Evolutionary conservation across 345 rosid species (phyloP), one percentile per base, ranked within the genome.

Genomic region (Gossypium turneri): DNA sequence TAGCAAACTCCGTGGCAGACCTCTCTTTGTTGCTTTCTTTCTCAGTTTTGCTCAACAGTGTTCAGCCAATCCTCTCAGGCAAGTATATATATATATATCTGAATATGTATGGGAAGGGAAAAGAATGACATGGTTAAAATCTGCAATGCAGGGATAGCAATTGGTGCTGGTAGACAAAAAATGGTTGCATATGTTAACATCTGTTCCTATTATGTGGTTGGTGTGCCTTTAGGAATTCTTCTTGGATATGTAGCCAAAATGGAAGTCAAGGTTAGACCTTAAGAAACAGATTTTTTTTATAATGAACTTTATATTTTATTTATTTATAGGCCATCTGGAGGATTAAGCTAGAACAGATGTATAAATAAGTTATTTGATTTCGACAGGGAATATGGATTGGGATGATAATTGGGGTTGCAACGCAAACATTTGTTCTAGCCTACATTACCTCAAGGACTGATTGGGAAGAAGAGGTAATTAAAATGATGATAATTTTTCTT

Each of bases 31-130:
- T 82, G 0, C 95, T 91, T 43, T 85, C 92, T 16, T 78, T 91
- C 80, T 87, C 94, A 4, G 68, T 93, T 44, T 73, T 90, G 73
- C 75, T 93, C 51, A 93, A 89, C 74, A 90, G 92, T 51, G 59
- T 86, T 72, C 92, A 80, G 67, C 74, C 84, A 72, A 79, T 81
- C 15, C 83, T 85, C 75, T 74, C 84, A 51, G 88, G 88, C 70
- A 80, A 2, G 75, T 17, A 24, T 24, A 27, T 9, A 12, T 63
- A 9, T 4, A 34, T 34, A 29, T 34, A 34, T 34, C 41, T 5
- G 7, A 34, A 34, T 4, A 34, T 34, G 41, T 5, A 5, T 34
- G 1, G 41, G 41, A 34, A 34, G 7, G 41, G 7, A 34, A 34
- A 34, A 5, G 7, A 34, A 34, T 34, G 0, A 48, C 52, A 12